Percentiles rank a stretch among this genome's conserved stretches.
These are phyloP conservation scores for Gymnopilus junonius DNA, from an alignment of 768 basidiomycete genomes.

Conservation along the genomic window DNA sequence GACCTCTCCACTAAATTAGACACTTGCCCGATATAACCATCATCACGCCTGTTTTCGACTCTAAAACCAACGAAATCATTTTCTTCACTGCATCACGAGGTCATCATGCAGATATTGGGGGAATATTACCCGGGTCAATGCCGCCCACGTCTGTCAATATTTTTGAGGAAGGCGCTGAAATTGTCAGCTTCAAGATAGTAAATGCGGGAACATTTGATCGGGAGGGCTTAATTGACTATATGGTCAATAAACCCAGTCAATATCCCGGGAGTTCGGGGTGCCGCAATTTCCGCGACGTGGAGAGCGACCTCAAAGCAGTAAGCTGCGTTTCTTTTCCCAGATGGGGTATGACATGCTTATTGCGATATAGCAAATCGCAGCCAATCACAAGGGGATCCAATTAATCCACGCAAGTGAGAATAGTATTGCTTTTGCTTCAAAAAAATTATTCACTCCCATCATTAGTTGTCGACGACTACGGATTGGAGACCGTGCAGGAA, in stretches of 20 bases:
- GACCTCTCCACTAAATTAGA: slow-evolving; percentile 22
- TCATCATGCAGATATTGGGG: slow-evolving; percentile 94
- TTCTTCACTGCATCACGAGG: slow-evolving; percentile 94
- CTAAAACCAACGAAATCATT: slow-evolving; percentile 70
- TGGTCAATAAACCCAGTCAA: slow-evolving; percentile 80
- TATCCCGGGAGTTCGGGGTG: slow-evolving; percentile 90
- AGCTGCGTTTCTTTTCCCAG: slow-evolving; percentile 27
- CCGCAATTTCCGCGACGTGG: slow-evolving; percentile 85
- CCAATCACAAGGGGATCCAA: slow-evolving; percentile 91
- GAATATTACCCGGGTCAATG: slow-evolving; percentile 94
- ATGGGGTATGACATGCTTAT: slow-evolving; percentile 5
- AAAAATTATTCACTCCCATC: slow-evolving; percentile 10
- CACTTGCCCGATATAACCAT: slow-evolving; percentile 82
- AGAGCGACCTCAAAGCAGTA: slow-evolving; percentile 91
- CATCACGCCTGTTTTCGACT: slow-evolving; percentile 89
- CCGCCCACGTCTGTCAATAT: slow-evolving; percentile 91
- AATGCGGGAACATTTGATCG: slow-evolving; percentile 79
- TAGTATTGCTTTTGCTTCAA: slow-evolving; percentile 24
- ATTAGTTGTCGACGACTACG: slow-evolving; percentile 85
- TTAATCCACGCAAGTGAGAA: slow-evolving; percentile 74
- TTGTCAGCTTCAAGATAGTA: slow-evolving; percentile 92
- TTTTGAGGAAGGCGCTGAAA: slow-evolving; percentile 93
- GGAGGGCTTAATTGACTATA: slow-evolving; percentile 73
- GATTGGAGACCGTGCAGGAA: slow-evolving; percentile 84
- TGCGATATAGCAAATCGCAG: slow-evolving; percentile 79